Conservation (phyloP, 2,329 filamentous ascomycete species). For the Colletotrichum brevisporum region DNA sequence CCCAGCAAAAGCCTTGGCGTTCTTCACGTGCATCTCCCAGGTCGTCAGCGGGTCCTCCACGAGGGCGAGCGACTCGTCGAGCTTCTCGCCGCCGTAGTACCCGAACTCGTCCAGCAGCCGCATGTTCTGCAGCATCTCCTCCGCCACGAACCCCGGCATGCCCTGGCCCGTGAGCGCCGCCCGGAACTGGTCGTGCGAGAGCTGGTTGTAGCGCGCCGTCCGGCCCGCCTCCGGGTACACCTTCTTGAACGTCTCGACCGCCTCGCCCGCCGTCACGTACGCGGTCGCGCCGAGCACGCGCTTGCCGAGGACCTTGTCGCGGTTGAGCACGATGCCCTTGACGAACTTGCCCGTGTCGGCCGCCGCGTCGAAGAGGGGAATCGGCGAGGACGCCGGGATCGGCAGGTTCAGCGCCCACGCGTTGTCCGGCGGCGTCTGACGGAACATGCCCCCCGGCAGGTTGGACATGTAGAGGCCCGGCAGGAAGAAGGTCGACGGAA, state of each 20-base stretch:
- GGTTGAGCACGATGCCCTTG: constrained; percentile 46
- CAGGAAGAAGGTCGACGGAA: constrained; percentile 66
- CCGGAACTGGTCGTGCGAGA: constrained; percentile 53
- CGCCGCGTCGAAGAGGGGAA: constrained; percentile 52
- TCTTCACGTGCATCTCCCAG: constrained; percentile 56
- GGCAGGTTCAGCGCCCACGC: constrained; percentile 52
- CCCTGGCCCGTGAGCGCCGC: constrained; percentile 47
- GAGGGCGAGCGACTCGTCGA: constrained; percentile 50
- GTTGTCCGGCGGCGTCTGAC: constrained; percentile 47
- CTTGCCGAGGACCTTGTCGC: constrained; percentile 47
- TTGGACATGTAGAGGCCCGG: constrained; percentile 70
- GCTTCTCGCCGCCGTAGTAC: constrained; percentile 54
- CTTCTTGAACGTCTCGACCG: constrained; percentile 47
- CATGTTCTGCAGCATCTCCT: constrained; percentile 60
- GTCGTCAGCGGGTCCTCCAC: constrained; percentile 54
- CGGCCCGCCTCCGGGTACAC: constrained; percentile 54
- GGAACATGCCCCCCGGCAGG: constrained; percentile 50
- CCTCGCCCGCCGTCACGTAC: constrained; percentile 52
- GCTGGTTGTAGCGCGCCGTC: constrained; percentile 47
- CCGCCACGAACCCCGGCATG: constrained; percentile 45
- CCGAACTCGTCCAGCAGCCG: constrained; percentile 57
- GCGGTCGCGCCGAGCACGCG: constrained; percentile 53
- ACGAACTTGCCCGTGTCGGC: constrained; percentile 60
- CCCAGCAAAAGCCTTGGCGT: constrained; percentile 50
- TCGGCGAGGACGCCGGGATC: constrained; percentile 45